Percentiles rank a stretch among this genome's conserved stretches.
phyloP scores from a whole-genome alignment of 2,329 filamentous ascomycete species.

The Aspergillus quadrilineatus region DNA sequence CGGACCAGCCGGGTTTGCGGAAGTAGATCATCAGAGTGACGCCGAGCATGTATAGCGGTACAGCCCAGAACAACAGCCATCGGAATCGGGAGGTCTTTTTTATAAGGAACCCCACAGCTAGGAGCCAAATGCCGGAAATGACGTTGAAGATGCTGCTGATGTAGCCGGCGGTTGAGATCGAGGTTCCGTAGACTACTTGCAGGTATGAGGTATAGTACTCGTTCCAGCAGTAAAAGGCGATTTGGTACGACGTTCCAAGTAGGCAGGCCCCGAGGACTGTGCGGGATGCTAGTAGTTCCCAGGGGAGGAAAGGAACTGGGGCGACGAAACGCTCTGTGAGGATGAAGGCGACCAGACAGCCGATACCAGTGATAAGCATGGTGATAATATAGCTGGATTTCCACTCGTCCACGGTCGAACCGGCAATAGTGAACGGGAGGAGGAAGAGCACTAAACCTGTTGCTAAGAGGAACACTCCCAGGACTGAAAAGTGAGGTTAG shows the following conservation, averaged over 20 bases:
- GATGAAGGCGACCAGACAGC: conserved; percentile 54
- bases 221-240: conserved; percentile 22
- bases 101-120: conserved; percentile 55
- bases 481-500: conserved; percentile 32
- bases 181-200: conserved; percentile 27
- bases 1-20: conserved; percentile 46
- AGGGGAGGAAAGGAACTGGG: conserved; percentile 55
- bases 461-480: conserved; percentile 63
- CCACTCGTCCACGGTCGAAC: conserved; percentile 41
- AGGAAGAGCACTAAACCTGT: conserved; percentile 63
- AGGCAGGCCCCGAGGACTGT: conserved; percentile 22
- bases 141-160: conserved; percentile 54
- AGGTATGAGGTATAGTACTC: conserved; percentile 26
- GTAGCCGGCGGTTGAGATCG: conserved; percentile 35
- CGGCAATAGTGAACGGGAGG: conserved; percentile 60
- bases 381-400: conserved; percentile 47
- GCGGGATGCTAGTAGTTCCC: conserved; percentile 43
- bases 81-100: conserved; percentile 55
- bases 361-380: conserved; percentile 54
- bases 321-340: conserved; percentile 55
- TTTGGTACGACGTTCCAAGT: conserved; percentile 29
- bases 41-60: conserved; percentile 55
- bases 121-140: conserved; percentile 55
- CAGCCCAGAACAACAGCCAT: conserved; percentile 52
- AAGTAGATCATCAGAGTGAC: conserved; percentile 59